Evolutionary conservation across 768 basidiomycete genomes (phyloP).

Genomic region (Pleurotus djamor): DNA sequence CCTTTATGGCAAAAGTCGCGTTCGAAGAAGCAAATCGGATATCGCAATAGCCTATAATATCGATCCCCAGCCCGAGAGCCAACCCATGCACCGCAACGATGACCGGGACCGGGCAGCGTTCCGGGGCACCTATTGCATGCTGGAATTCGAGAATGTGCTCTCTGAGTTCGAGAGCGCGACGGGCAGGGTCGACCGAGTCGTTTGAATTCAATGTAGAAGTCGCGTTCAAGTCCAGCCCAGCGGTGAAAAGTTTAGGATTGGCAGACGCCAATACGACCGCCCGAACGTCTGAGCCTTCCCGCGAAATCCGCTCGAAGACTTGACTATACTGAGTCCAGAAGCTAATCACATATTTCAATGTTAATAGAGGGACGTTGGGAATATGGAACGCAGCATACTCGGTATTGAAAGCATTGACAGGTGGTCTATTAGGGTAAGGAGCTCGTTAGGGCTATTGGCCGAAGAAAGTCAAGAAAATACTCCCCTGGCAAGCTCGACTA

Average conservation of each 20-base stretch:
- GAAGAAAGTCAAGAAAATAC: conserved; percentile 1
- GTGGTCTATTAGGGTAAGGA: conserved; percentile 34
- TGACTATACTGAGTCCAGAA: conserved; percentile 72
- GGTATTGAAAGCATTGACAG: conserved; percentile 65
- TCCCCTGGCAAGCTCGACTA: conserved; percentile 44
- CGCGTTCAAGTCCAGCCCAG: conserved; percentile 73
- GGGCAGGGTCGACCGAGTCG: conserved; percentile 42
- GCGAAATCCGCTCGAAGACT: conserved; percentile 54
- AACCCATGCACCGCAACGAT: conserved; percentile 80
- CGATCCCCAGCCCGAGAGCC: conserved; percentile 75
- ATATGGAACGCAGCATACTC: conserved; percentile 28
- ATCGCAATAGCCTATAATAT: conserved; percentile 75
- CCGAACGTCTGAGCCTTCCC: conserved; percentile 53
- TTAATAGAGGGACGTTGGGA: not conserved
- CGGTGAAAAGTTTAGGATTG: conserved; percentile 74
- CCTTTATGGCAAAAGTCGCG: conserved; percentile 71
- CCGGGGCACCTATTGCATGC: conserved; percentile 62
- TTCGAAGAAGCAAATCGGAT: conserved; percentile 71
- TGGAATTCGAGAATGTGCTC: conserved; percentile 62
- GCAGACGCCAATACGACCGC: conserved; percentile 72
- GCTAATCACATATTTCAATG: conserved; percentile 27
- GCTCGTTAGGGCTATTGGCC: not conserved
- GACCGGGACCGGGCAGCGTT: conserved; percentile 73
- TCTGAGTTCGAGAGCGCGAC: conserved; percentile 47
- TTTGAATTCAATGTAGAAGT: conserved; percentile 21